Evolutionary conservation across 2,329 filamentous ascomycete genomes (phyloP), one percentile per base, ranked within the genome.

Genomic region (Trichoderma semiorbis): DNA sequence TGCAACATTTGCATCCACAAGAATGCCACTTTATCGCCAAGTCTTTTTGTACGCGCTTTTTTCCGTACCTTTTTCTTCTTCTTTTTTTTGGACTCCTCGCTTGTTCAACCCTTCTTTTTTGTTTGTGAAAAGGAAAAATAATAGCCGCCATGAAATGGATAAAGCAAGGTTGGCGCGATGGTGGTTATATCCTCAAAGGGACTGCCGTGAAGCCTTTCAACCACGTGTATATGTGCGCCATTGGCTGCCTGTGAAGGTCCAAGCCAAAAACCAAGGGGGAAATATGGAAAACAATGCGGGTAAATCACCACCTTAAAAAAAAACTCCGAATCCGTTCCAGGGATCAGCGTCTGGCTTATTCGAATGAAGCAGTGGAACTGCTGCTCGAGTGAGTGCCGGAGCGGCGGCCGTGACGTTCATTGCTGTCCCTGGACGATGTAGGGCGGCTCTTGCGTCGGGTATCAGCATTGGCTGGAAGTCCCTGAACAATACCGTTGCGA

Each of bases 401-500:
- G 74, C 86, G 83, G 73, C 85, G 83, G 78, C 84, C 81, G 76
- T 83, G 80, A 71, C 80, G 79, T 73, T 83, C 83, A 76, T 79
- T 81, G 74, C 83, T 82, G 77, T 85, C 84, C 72, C 83, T 79
- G 73, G 82, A 83, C 7, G 85, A 84, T n/a, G 83, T 81, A 75
- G 86, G 86, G 74, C 86, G 84, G 80, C 85, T 85, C 81, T 86
- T 86, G 50, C 84, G 87, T 78, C 82, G 81, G 73, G 78, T 82
- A 70, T 88, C 83, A 26, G 73, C 64, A 75, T 85, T 84, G 70
- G 85, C 87, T 16, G 89, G 89, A 47, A 91, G 84, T 64, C 89
- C 89, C 81, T 91, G 89, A 74, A 91, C 89, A 74, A 91, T 90
- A 57, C 89, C 89, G 78, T 91, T 91, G 75, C 89, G 87, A 74